Percentiles rank a stretch among this genome's conserved stretches.
Conservation (phyloP, 306 rosid species). For the Casuarina equisetifolia region DNA sequence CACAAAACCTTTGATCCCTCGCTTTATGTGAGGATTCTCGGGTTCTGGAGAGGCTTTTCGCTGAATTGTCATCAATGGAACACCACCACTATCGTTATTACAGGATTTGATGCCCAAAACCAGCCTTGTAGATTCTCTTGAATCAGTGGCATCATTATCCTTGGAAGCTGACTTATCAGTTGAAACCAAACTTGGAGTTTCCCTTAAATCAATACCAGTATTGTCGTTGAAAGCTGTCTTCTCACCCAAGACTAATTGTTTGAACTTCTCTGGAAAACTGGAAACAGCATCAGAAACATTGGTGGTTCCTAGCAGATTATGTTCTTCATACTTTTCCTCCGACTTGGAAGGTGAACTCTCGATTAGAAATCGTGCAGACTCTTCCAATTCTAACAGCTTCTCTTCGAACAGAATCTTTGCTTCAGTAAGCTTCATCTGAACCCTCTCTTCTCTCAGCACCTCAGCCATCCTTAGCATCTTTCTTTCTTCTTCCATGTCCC, state of each 20-base stretch:
- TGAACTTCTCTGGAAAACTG: conserved; percentile 23
- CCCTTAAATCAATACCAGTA: conserved; percentile 15
- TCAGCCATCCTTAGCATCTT: conserved; percentile 58
- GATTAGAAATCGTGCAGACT: not conserved
- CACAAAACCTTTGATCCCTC: conserved; percentile 68
- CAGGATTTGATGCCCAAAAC: conserved; percentile 18
- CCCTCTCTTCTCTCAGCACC: conserved; percentile 54
- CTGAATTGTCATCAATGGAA: conserved; percentile 21
- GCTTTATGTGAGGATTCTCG: conserved; percentile 57
- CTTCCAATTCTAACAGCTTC: conserved; percentile 36
- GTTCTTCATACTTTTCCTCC: conserved; percentile 6
- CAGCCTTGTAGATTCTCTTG: not conserved
- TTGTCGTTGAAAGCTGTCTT: conserved; percentile 1
- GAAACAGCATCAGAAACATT: not conserved
- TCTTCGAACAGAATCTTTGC: conserved; percentile 50
- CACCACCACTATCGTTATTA: conserved; percentile 5
- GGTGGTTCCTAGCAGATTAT: not conserved
- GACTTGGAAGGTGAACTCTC: conserved; percentile 18
- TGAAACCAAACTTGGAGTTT: not conserved
- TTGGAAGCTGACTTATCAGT: conserved; percentile 13
- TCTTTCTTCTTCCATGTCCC: conserved; percentile 53
- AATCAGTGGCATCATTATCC: not conserved
- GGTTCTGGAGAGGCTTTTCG: conserved; percentile 37
- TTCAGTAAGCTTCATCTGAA: conserved; percentile 60
- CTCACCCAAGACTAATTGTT: conserved; percentile 19